Conservation (phyloP, 768 basidiomycete genomes). For the Wakefieldia striispora region DNA sequence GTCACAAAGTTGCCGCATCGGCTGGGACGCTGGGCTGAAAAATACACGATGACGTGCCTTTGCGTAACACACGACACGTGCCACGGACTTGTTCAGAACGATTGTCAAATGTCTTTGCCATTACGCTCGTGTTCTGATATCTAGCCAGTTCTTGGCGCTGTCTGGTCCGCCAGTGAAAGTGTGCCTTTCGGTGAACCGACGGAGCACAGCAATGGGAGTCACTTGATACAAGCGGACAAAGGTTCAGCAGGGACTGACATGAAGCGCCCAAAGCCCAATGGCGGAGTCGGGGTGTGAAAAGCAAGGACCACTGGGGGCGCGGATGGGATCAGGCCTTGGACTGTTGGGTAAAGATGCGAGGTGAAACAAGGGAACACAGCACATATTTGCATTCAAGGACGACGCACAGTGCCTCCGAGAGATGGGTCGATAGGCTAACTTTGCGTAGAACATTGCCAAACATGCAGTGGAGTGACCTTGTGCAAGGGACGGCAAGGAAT, state of each 20-base stretch:
- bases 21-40: too few species aligned
- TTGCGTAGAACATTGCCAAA: too few species aligned
- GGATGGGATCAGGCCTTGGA: too few species aligned
- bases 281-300: neutral
- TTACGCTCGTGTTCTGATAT: conserved; percentile 4
- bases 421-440: too few species aligned
- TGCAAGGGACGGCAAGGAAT: conserved; percentile 15
- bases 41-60: too few species aligned
- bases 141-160: conserved; percentile 8
- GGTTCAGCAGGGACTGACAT: neutral
- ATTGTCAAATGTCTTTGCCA: neutral
- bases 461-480: neutral
- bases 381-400: too few species aligned
- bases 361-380: too few species aligned
- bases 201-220: conserved; percentile 15
- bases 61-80: neutral
- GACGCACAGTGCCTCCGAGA: too few species aligned
- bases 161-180: neutral
- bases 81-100: neutral
- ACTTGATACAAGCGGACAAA: neutral
- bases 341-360: too few species aligned
- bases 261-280: neutral
- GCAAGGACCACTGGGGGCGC: too few species aligned
- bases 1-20: neutral
- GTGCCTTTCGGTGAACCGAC: conserved; percentile 14